A percentile compares a stretch with the other conserved stretches of the same genome.
Evolutionary conservation across 345 rosid species (phyloP).

Genomic region (Melaleuca quinquenervia): DNA sequence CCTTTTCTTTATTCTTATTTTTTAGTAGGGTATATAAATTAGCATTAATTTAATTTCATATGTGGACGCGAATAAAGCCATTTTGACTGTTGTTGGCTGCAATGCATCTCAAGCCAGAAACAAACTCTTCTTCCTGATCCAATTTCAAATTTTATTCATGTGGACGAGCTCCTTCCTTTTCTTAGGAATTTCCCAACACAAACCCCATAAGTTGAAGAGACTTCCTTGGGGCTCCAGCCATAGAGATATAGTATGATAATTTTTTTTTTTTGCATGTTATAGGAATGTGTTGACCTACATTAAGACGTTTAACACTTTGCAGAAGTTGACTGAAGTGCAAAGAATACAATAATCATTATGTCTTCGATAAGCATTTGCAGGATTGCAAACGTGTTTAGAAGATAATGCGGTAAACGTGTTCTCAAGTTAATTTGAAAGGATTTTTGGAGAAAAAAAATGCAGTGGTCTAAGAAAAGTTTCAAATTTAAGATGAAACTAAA

Average conservation of each 20-base stretch:
- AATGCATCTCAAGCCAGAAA: neutral
- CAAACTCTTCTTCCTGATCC: neutral
- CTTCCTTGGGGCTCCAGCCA: neutral
- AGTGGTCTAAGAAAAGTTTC: neutral
- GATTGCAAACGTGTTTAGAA: neutral
- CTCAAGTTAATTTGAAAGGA: neutral
- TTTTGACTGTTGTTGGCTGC: neutral
- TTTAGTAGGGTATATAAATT: neutral
- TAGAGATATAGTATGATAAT: neutral
- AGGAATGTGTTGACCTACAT: neutral
- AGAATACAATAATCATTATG: neutral
- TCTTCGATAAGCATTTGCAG: neutral
- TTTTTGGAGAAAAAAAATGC: neutral
- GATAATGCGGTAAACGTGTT: neutral
- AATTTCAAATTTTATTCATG: neutral
- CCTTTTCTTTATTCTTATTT: neutral
- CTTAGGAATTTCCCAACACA: neutral
- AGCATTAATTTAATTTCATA: neutral
- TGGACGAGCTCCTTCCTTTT: neutral
- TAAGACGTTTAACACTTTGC: neutral
- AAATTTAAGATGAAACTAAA: neutral
- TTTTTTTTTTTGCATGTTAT: neutral
- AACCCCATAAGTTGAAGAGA: neutral
- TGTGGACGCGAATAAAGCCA: neutral
- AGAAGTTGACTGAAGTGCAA: neutral